Evolutionary conservation across 768 basidiomycete genomes (phyloP), one percentile per base, ranked within the genome.

Genomic region (Boletus rex-veris): DNA sequence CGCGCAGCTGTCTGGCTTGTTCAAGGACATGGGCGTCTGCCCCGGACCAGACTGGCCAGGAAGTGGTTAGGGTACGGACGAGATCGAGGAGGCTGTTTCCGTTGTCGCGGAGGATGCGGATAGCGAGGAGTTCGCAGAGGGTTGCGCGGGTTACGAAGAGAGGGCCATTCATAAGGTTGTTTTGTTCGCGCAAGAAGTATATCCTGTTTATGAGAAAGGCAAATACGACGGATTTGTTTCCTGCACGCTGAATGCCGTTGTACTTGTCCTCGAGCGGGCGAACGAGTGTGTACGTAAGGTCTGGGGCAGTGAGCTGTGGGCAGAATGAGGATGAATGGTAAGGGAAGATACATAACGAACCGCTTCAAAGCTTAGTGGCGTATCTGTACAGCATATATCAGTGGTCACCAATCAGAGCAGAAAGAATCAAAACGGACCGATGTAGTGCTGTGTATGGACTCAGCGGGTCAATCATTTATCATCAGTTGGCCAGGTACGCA

Each of bases 231-330:
- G 92, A 84, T 66, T 86, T 82, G 72, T 97, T 98, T 24, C 88
- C 86, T 42, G 75, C 66, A 26, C 76, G 78, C 64, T 91, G 88
- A 45, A 93, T 73, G 10, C 77, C 76, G 30, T 80, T 73, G 70
- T 97, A 97, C 73, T 94, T 96, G 54, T 94, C 89, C 44, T 86
- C 82, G 31, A 98, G 77, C 1, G 95, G 95, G 36, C 85, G 87
- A 50, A 96, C 78, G 57, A 98, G 85, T 1, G 91, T 88, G 67
- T 97, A 97, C 2, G 89, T 92, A 35, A 94, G 79, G 67, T 98
- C 95, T 2, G 95, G 91, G 1, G 87, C 85, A 1, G 80, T 80
- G 42, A 97, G 75, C 86, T 95, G 70, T 15, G 48, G 50, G 48
- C 4, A 26, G 21, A 14, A 26, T 63, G 16, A 72, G 61, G 38